A percentile compares a stretch with the other conserved stretches of the same genome.
phyloP scores from a whole-genome alignment of 1,284 basidiomycete genomes.

The Cronartium quercuum region DNA sequence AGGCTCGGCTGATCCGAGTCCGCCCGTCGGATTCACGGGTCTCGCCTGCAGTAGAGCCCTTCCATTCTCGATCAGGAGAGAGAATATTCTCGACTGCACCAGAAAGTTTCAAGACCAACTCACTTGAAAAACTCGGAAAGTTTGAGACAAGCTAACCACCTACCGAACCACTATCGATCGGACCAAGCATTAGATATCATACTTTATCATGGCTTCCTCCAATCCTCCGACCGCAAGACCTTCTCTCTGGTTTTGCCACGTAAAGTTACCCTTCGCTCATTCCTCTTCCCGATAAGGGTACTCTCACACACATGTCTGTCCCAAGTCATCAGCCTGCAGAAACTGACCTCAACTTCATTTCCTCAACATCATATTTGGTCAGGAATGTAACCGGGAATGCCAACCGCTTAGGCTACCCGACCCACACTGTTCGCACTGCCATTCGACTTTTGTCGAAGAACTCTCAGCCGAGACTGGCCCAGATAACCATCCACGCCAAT shows the following conservation, averaged over 20 bases:
- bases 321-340: neutral
- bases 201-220: neutral
- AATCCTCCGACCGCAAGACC: neutral
- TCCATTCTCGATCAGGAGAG: too few species aligned
- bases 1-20: too few species aligned
- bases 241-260: neutral
- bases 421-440: constrained; percentile 20
- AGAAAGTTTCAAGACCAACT: neutral
- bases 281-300: neutral
- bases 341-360: neutral
- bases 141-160: neutral
- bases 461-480: neutral
- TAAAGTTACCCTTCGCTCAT: constrained; percentile 1
- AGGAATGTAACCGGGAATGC: constrained; percentile 11
- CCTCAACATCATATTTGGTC: neutral
- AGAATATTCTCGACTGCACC: neutral
- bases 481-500: neutral
- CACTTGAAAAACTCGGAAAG: neutral
- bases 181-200: too few species aligned
- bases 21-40: too few species aligned
- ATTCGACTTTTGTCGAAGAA: constrained; percentile 37
- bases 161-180: neutral
- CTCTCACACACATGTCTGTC: neutral
- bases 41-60: too few species aligned
- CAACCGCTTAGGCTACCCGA: constrained; percentile 15